Conservation (phyloP, 179 eudicot genomes). For the Amaranthus tricolor region DNA sequence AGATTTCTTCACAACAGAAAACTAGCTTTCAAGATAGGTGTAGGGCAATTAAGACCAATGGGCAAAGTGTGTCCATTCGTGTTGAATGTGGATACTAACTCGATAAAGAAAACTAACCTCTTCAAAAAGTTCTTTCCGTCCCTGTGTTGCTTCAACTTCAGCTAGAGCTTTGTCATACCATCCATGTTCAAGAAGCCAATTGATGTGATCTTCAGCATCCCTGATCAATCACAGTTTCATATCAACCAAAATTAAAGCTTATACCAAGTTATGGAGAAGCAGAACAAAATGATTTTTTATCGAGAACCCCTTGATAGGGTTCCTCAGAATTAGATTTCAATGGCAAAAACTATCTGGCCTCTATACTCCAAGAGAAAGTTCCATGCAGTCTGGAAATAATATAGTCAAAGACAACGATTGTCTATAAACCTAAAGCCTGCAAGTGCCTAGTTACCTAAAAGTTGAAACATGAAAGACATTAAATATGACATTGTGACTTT, state of each 20-base stretch:
- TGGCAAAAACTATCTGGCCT: neutral
- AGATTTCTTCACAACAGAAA: neutral
- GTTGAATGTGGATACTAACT: neutral
- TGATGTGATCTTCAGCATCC: slow-evolving; percentile 96
- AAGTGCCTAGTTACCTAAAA: neutral
- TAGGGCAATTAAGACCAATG: neutral
- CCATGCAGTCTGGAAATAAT: neutral
- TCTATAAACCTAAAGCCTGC: neutral
- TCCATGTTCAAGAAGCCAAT: slow-evolving; percentile 98
- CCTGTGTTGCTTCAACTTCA: slow-evolving; percentile 94
- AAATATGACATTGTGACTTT: neutral
- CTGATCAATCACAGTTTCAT: slow-evolving; percentile 33
- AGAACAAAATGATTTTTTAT: slow-evolving; percentile 1
- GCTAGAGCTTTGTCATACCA: slow-evolving; percentile 94
- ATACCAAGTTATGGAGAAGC: neutral
- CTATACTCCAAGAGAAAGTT: neutral
- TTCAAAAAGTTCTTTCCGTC: slow-evolving; percentile 80
- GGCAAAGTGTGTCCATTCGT: neutral
- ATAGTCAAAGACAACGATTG: neutral
- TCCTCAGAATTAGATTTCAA: neutral
- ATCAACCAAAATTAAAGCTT: slow-evolving; percentile 8
- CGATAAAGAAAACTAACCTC: slow-evolving; percentile 49
- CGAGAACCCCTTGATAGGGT: neutral
- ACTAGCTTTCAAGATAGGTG: neutral
- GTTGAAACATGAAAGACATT: neutral